phyloP scores from a whole-genome alignment of 2,329 filamentous ascomycete genomes.

The Hypomyces rosellus region DNA sequence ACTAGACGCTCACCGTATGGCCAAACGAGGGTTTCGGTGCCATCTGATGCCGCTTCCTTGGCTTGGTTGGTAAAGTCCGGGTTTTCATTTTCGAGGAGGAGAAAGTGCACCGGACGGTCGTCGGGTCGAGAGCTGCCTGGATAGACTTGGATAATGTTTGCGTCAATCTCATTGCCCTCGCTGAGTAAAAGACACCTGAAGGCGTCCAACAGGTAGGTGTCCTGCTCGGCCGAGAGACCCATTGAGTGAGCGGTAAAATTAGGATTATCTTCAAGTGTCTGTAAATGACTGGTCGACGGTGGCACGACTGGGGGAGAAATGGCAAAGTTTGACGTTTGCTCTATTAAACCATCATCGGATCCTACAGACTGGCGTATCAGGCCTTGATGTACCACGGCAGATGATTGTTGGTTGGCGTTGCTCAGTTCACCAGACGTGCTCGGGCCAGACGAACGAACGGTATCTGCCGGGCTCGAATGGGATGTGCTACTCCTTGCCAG shows the following conservation, averaged over 20 bases:
- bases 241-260: constrained; percentile 39
- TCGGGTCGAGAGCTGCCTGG: constrained; percentile 27
- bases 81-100: constrained; percentile 38
- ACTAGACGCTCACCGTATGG: constrained; percentile 35
- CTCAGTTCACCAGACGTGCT: constrained; percentile 2
- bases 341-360: background rate
- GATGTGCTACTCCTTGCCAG: constrained; percentile 8
- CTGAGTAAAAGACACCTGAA: constrained; percentile 42
- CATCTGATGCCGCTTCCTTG: constrained; percentile 32
- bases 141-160: constrained; percentile 38
- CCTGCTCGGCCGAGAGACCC: constrained; percentile 40
- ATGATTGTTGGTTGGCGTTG: background rate
- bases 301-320: constrained; percentile 2
- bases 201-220: constrained; percentile 39
- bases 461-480: constrained; percentile 10
- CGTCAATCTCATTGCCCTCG: constrained; percentile 37
- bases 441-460: constrained; percentile 6
- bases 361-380: constrained; percentile 15
- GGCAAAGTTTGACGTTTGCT: constrained; percentile 1
- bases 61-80: constrained; percentile 35
- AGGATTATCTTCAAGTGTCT: constrained; percentile 37
- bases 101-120: constrained; percentile 39
- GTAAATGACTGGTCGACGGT: constrained; percentile 13
- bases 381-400: constrained; percentile 20
- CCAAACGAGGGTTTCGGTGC: constrained; percentile 36